Evolutionary conservation across 2,329 filamentous ascomycete species (phyloP).

Genomic region (Fusarium sp.): DNA sequence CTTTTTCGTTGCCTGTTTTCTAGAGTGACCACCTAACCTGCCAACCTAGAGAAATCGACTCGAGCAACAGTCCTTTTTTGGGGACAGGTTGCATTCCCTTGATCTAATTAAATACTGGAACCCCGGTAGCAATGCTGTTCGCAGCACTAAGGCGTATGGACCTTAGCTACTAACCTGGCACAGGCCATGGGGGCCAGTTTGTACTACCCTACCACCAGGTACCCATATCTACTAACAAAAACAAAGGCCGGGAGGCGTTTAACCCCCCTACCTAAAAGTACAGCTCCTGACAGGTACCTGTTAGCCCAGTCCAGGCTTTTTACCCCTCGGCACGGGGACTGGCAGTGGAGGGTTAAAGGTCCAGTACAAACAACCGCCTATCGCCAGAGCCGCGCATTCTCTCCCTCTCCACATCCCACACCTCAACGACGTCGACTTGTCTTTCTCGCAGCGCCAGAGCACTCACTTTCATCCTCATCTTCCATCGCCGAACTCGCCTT

Average conservation of each 20-base stretch:
- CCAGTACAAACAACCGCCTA: constrained; percentile 48
- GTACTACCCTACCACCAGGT: constrained; percentile 25
- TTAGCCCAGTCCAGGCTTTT: constrained; percentile 28
- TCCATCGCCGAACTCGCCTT: constrained; percentile 31
- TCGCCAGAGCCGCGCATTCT: constrained; percentile 53
- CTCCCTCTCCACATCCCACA: constrained; percentile 53
- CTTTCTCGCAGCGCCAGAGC: constrained; percentile 46
- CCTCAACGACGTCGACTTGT: constrained; percentile 49
- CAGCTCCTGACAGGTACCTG: constrained; percentile 17
- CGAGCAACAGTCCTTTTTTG: constrained; percentile 35
- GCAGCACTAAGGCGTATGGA: constrained; percentile 12
- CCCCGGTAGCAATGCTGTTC: constrained; percentile 24
- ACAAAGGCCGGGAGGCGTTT: constrained; percentile 11
- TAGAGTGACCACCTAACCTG: constrained; percentile 9
- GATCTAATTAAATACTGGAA: constrained; percentile 30
- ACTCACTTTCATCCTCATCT: constrained; percentile 36
- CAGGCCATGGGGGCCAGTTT: constrained; percentile 28
- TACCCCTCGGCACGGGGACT: constrained; percentile 49
- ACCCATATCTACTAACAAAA: constrained; percentile 28
- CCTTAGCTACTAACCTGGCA: constrained; percentile 12
- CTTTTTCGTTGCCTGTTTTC: constrained; percentile 42
- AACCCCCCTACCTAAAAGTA: constrained; percentile 30
- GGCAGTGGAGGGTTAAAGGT: constrained; percentile 30
- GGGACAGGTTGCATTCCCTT: constrained; percentile 50
- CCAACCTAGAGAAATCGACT: constrained; percentile 27